phyloP scores from a whole-genome alignment of 2,329 filamentous ascomycete species.

The Tricladium varicosporioides region DNA sequence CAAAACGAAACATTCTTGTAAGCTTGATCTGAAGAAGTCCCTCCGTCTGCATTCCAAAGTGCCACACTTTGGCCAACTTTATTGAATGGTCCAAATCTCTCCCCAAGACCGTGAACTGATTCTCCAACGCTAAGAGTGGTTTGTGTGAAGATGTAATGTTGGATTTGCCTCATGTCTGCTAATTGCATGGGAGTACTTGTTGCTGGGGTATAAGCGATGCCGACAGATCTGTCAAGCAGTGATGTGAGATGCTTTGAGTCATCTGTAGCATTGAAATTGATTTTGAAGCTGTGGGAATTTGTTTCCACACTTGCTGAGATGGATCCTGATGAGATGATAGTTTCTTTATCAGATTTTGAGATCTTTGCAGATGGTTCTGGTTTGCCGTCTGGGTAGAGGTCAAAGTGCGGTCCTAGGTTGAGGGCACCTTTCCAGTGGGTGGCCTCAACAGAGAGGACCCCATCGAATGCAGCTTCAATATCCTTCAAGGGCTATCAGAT shows the following conservation, averaged over 20 bases:
- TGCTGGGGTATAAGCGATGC: conserved; percentile 54
- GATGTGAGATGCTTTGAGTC: conserved; percentile 52
- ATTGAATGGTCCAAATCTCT: conserved; percentile 74
- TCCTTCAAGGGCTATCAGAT: conserved; percentile 37
- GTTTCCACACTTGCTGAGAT: conserved; percentile 51
- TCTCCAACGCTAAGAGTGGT: conserved; percentile 58
- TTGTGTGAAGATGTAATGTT: conserved; percentile 57
- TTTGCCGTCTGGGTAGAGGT: conserved; percentile 53
- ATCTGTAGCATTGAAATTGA: conserved; percentile 52
- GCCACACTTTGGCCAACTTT: conserved; percentile 70
- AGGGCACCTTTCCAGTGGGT: conserved; percentile 57
- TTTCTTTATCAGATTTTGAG: conserved; percentile 42
- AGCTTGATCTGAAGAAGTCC: conserved; percentile 66
- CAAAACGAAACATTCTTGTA: conserved; percentile 73
- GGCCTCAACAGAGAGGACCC: conserved; percentile 57
- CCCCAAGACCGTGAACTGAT: conserved; percentile 71
- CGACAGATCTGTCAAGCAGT: conserved; percentile 53
- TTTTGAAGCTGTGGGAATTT: conserved; percentile 50
- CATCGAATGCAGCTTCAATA: conserved; percentile 55
- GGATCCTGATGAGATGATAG: conserved; percentile 49
- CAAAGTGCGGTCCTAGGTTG: conserved; percentile 53
- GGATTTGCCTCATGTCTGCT: conserved; percentile 50
- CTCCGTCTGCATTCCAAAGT: conserved; percentile 63
- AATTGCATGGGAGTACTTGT: conserved; percentile 51
- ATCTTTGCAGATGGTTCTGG: conserved; percentile 43